Evolutionary conservation across 2,329 filamentous ascomycete genomes (phyloP).

Genomic region (Chaetomiaceae sp.): DNA sequence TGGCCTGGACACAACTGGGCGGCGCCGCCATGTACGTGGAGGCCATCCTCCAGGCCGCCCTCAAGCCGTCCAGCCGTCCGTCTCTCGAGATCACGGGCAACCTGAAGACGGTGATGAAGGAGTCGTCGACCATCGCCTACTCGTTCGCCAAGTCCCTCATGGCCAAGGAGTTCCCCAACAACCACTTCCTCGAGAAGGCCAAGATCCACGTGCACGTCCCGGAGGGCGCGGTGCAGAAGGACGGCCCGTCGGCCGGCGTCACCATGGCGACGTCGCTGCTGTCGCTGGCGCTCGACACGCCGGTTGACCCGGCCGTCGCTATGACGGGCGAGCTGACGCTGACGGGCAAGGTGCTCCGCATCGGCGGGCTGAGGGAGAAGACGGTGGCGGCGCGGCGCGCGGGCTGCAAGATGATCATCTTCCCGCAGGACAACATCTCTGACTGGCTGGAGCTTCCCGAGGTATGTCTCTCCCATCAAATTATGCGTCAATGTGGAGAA

Average conservation of each 20-base stretch:
- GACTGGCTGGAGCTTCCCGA: constrained; percentile 97
- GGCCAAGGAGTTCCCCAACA: constrained; percentile 78
- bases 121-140: constrained; percentile 91
- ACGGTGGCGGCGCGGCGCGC: constrained; percentile 90
- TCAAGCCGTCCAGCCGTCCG: constrained; percentile 68
- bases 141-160: constrained; percentile 90
- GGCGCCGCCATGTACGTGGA: constrained; percentile 96
- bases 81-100: constrained; percentile 90
- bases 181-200: constrained; percentile 94
- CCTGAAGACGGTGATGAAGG: constrained; percentile 95
- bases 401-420: constrained; percentile 88
- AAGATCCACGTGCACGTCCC: constrained; percentile 94
- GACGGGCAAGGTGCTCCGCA: constrained; percentile 92
- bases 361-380: constrained; percentile 93
- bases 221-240: constrained; percentile 92
- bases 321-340: constrained; percentile 98
- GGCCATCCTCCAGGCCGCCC: constrained; percentile 82
- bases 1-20: constrained; percentile 97
- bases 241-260: constrained; percentile 87
- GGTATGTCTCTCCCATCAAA: constrained; percentile 51
- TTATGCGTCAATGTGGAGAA: neutral
- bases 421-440: constrained; percentile 90
- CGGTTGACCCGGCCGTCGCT: constrained; percentile 79
- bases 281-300: constrained; percentile 72
- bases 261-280: constrained; percentile 96